A percentile compares a stretch with the other conserved stretches of the same genome.
Evolutionary conservation across 768 basidiomycete species (phyloP).

Genomic region (Suillus spraguei): DNA sequence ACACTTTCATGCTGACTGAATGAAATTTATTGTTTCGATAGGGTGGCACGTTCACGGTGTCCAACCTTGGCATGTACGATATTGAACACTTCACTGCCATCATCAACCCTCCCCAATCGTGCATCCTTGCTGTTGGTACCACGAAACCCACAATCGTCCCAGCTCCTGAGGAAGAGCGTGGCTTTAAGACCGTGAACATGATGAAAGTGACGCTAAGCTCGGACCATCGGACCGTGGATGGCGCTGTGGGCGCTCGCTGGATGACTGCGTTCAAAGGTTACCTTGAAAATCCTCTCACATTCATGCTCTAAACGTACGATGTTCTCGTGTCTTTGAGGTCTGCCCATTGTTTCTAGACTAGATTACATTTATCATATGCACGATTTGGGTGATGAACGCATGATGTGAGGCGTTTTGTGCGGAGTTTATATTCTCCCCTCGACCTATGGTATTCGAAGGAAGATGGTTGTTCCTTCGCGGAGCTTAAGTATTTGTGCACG

Average conservation of each 20-base stretch:
- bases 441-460: not conserved
- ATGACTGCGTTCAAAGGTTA: constrained; percentile 92
- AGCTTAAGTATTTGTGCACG: not conserved
- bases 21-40: constrained; percentile 29
- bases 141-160: constrained; percentile 86
- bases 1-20: not conserved
- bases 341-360: constrained; percentile 6
- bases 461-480: not conserved
- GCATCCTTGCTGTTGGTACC: constrained; percentile 93
- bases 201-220: constrained; percentile 97
- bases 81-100: constrained; percentile 97
- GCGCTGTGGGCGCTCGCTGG: constrained; percentile 94
- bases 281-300: constrained; percentile 94
- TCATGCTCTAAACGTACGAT: constrained; percentile 74
- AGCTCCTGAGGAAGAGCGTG: constrained; percentile 87
- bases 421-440: not conserved
- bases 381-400: not conserved
- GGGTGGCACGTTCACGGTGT: constrained; percentile 99
- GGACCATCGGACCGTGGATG: constrained; percentile 96
- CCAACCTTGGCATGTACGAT: constrained; percentile 98
- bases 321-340: not conserved
- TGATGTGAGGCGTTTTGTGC: not conserved
- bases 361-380: constrained; percentile 5
- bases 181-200: constrained; percentile 88
- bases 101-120: constrained; percentile 98